phyloP scores from a whole-genome alignment of 441 rosid genomes.

The Bruguiera hainesii region DNA sequence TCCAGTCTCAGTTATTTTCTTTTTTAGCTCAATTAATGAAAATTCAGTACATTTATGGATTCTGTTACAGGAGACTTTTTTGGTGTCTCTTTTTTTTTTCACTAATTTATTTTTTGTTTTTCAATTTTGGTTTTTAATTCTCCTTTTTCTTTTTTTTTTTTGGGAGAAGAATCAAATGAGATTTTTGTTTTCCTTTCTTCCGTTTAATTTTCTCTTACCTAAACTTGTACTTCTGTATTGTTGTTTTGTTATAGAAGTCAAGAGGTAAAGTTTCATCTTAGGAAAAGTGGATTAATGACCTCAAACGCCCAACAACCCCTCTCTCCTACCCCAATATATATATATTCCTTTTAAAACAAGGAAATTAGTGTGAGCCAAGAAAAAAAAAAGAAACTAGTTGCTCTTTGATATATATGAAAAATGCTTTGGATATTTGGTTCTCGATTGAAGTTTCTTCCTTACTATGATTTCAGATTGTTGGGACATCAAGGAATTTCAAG shows the following conservation, averaged over 20 bases:
- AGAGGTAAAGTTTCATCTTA: not conserved
- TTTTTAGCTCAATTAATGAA: too few species aligned
- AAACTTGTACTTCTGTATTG: not conserved
- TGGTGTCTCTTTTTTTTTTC: not conserved
- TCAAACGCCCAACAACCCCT: not conserved
- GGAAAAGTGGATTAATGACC: not conserved
- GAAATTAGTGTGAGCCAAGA: too few species aligned
- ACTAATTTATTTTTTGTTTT: too few species aligned
- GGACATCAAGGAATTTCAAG: conserved; percentile 50
- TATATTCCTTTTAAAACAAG: too few species aligned
- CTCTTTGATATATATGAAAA: too few species aligned
- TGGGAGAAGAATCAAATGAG: not conserved
- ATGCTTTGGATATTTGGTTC: too few species aligned
- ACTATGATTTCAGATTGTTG: conserved; percentile 46
- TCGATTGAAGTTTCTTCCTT: not conserved
- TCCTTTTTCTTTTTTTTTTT: not conserved
- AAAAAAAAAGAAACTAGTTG: too few species aligned
- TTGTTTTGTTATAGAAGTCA: not conserved
- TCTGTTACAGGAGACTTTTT: too few species aligned
- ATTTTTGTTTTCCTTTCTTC: not conserved
- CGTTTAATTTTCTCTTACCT: not conserved
- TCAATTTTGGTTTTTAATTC: too few species aligned
- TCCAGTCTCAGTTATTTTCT: too few species aligned
- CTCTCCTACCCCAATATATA: not conserved
- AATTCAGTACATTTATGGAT: too few species aligned